Evolutionary conservation across 1,284 basidiomycete genomes (phyloP).

Genomic region (Heliocybe sulcata): DNA sequence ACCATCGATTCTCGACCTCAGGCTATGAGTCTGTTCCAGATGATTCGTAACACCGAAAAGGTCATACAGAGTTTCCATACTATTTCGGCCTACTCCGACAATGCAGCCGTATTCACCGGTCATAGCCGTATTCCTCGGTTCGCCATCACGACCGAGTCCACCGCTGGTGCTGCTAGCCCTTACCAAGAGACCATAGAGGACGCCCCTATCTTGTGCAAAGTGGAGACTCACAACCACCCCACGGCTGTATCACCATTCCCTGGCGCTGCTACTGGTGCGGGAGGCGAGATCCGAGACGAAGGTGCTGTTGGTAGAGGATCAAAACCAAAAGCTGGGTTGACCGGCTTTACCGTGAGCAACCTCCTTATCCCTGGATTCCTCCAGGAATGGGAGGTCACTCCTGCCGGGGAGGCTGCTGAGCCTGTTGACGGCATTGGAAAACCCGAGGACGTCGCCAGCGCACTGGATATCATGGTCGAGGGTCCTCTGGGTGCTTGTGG

Average conservation of each 20-base stretch:
- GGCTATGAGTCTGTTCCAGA: conserved; percentile 85
- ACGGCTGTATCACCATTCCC: conserved; percentile 98
- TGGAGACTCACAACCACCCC: conserved; percentile 99
- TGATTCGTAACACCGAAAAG: conserved; percentile 97
- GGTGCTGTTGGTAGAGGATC: conserved; percentile 94
- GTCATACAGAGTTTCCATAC: conserved; percentile 63
- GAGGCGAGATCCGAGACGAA: conserved; percentile 97
- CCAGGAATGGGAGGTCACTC: conserved; percentile 81
- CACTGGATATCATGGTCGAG: conserved; percentile 96
- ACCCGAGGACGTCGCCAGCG: conserved; percentile 87
- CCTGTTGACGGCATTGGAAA: conserved; percentile 70
- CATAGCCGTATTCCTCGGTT: conserved; percentile 71
- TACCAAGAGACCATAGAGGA: conserved; percentile 61
- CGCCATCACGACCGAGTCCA: conserved; percentile 40
- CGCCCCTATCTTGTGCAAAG: conserved; percentile 94
- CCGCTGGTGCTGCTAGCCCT: conserved; percentile 25
- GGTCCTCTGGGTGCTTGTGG: conserved; percentile 92
- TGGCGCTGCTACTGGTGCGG: conserved; percentile 95
- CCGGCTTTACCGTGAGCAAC: conserved; percentile 95
- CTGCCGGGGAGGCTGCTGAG: background rate
- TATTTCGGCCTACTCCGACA: conserved; percentile 97
- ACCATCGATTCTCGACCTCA: conserved; percentile 71
- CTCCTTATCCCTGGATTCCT: conserved; percentile 82
- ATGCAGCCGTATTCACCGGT: conserved; percentile 92
- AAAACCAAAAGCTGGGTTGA: conserved; percentile 92